Evolutionary conservation across 139 green algal species (phyloP).

Genomic region (Limnomonas spitsbergensis): DNA sequence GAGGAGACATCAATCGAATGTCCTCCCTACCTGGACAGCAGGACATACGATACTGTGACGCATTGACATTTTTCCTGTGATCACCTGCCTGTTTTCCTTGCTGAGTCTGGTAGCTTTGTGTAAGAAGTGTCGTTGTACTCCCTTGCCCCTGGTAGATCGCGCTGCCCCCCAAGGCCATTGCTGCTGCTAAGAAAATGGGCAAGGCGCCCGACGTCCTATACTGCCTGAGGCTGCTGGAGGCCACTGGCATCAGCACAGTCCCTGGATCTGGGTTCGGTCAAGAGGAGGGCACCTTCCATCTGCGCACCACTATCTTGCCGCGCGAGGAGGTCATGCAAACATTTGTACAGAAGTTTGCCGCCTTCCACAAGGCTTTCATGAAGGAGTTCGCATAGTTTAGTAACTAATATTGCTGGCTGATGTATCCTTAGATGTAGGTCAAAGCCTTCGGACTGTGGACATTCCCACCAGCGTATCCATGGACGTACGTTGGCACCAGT

Average conservation of each 20-base stretch:
- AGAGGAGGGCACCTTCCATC: slow-evolving; percentile 83
- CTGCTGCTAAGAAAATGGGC: not conserved
- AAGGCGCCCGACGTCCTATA: slow-evolving; percentile 76
- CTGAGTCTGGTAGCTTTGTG: too few relatives aligned
- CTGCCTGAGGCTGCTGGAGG: slow-evolving; percentile 81
- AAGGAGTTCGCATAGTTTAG: slow-evolving; percentile 28
- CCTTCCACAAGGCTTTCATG: slow-evolving; percentile 75
- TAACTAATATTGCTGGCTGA: too few relatives aligned
- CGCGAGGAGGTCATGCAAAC: slow-evolving; percentile 76
- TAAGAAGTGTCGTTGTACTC: too few relatives aligned
- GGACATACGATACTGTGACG: too few relatives aligned
- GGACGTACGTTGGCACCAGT: too few relatives aligned
- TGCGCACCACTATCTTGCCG: slow-evolving; percentile 93
- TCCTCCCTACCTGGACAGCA: too few relatives aligned
- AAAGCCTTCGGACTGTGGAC: too few relatives aligned
- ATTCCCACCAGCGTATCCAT: too few relatives aligned
- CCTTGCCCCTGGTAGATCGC: not conserved
- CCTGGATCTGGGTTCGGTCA: slow-evolving; percentile 83
- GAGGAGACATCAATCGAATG: too few relatives aligned
- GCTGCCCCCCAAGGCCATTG: slow-evolving; percentile 16
- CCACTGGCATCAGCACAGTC: slow-evolving; percentile 81
- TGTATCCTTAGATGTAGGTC: too few relatives aligned
- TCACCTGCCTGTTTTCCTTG: too few relatives aligned
- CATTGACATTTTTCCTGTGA: too few relatives aligned
- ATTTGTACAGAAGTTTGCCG: slow-evolving; percentile 69